These are phyloP conservation scores for Seiridium unicorne DNA, from an alignment of 2,329 filamentous ascomycete species.

Conservation along the genomic window DNA sequence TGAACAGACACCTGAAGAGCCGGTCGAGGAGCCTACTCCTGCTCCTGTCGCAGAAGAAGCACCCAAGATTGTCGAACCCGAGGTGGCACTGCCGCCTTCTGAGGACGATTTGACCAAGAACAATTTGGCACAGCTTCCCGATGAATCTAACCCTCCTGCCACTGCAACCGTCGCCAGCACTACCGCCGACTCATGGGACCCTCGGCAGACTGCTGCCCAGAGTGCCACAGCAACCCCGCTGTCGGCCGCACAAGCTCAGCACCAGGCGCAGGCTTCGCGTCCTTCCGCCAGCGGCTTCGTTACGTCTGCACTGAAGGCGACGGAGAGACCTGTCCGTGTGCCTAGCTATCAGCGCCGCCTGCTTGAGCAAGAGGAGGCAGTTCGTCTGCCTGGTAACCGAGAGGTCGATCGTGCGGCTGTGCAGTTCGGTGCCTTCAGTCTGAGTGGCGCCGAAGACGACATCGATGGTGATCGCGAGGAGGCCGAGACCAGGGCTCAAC, in stretches of 20 bases:
- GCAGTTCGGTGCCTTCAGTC: conserved; percentile 92
- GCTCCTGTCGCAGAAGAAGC: conserved; percentile 27
- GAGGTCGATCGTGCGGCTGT: conserved; percentile 91
- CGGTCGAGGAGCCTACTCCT: conserved; percentile 22
- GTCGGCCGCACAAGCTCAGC: conserved; percentile 62
- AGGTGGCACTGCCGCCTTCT: conserved; percentile 62
- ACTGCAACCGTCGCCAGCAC: conserved; percentile 88
- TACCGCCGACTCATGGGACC: conserved; percentile 80
- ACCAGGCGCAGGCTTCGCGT: conserved; percentile 45
- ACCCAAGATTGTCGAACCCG: conserved; percentile 44
- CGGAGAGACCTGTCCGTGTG: conserved; percentile 62
- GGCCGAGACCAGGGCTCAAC: conserved; percentile 89
- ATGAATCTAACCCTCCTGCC: conserved; percentile 72
- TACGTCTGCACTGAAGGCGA: conserved; percentile 79
- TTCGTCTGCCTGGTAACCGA: conserved; percentile 96
- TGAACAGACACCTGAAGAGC: conserved; percentile 32
- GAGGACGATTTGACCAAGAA: conserved; percentile 85
- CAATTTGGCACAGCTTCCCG: conserved; percentile 88
- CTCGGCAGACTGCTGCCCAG: conserved; percentile 52
- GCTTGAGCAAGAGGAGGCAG: conserved; percentile 93
- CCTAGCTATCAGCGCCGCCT: conserved; percentile 83
- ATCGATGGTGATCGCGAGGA: conserved; percentile 95
- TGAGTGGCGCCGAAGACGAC: conserved; percentile 81
- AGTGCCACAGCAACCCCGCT: conserved; percentile 66
- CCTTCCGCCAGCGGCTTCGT: conserved; percentile 71